A percentile compares a stretch with the other conserved stretches of the same genome.
These are phyloP conservation scores for Fragaria nilgerrensis DNA, from an alignment of 306 rosid genomes.

Conservation along the genomic window DNA sequence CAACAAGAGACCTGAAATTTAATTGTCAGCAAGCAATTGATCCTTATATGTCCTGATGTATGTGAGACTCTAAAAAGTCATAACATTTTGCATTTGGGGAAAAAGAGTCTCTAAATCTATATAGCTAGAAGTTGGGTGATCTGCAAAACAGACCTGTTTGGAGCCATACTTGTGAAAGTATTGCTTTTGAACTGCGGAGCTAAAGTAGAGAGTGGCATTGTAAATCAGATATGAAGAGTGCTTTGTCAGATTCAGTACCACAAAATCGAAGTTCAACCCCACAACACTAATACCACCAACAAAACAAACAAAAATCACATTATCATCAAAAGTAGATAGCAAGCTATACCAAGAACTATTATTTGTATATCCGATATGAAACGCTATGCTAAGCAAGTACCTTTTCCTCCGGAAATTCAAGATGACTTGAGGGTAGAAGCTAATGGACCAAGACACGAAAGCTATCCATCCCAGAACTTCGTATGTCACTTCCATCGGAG, in stretches of 20 bases:
- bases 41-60: background rate
- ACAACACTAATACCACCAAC: slow-evolving; percentile 55
- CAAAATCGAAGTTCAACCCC: slow-evolving; percentile 85
- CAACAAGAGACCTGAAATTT: background rate
- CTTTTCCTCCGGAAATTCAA: slow-evolving; percentile 77
- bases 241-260: slow-evolving; percentile 75
- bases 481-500: slow-evolving; percentile 56
- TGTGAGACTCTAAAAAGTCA: background rate
- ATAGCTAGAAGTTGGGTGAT: background rate
- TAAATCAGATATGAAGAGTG: slow-evolving; percentile 80
- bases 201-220: slow-evolving; percentile 76
- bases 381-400: slow-evolving; percentile 21
- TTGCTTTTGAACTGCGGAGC: slow-evolving; percentile 63
- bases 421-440: slow-evolving; percentile 85
- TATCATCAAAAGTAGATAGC: background rate
- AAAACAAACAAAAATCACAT: background rate
- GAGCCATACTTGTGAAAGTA: slow-evolving; percentile 67
- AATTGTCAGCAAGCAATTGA: background rate
- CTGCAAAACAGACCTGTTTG: slow-evolving; percentile 45
- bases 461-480: slow-evolving; percentile 79
- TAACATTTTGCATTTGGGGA: background rate
- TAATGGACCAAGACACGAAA: slow-evolving; percentile 68
- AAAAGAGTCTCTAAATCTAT: background rate
- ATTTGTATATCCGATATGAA: background rate
- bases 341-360: background rate